Base-by-base conservation (phyloP, 2,329 filamentous ascomycete genomes). In the Aspergillus aculeatinus region DNA sequence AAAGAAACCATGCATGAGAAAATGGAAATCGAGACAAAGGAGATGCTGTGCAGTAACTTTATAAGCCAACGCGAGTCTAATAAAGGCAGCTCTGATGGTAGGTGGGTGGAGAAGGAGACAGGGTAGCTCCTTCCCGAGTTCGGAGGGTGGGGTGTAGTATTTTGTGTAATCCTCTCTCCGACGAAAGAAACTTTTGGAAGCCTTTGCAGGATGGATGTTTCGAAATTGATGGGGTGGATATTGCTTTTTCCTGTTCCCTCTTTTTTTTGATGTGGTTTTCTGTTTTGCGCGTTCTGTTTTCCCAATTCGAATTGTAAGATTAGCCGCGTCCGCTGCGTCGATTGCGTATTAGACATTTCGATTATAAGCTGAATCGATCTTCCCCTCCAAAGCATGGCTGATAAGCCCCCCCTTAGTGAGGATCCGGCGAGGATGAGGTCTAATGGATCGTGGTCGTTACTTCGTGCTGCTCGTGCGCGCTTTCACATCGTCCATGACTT, bases 401-500 rank as follows among this genome's bases (percentile, higher is more conserved):
- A 55, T 55, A 55, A 48, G 53, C 53, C 53, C 53, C 53, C 19
- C n/a, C 39, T n/a, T 5, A 35, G 35, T 35, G 48, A 33, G 53
- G 12, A 23, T 44, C 53, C 25, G 52, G 51, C 33, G 51, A 54
- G 23, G 27, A 23, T 47, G 27, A 21, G 44, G 39, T 31, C 33
- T 9, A 23, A 55, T 12, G 33, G 29, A 48, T 48, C 10, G 29
- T 5, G 29, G 19, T 55, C 29, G 19, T 55, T 47, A 55, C 53
- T 48, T 48, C 53, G 42, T 55, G 42, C n/a, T 48, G 29, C 21
- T 44, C 48, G 47, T 16, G n/a, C 14, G 31, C 12, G 29, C n/a
- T 21, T 33, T 55, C 53, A 55, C 44, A 55, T 33, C 11, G 42
- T 47, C 72, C 64, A 75, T 61, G 69, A 74, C 65, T 68, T 73